A percentile compares a stretch with the other conserved stretches of the same genome.
Conservation (phyloP, 805 yeast species). For the Sugiyamaella smithiae region DNA sequence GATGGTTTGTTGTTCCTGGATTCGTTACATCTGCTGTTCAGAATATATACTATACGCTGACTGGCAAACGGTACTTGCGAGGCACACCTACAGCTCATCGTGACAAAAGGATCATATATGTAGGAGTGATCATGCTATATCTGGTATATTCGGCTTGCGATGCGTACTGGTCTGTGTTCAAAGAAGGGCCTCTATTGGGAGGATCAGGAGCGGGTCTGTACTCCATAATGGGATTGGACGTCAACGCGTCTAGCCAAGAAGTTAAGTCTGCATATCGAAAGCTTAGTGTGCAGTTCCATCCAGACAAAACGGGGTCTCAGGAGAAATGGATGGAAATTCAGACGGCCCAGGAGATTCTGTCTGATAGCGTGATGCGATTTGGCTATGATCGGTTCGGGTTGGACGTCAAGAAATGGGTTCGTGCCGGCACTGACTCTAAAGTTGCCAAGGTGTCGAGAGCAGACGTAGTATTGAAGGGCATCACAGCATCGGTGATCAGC, state of each 20-base stretch:
- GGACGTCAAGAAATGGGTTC: slow-evolving; percentile 43
- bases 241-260: slow-evolving; percentile 20
- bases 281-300: slow-evolving; percentile 31
- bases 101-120: slow-evolving; percentile 18
- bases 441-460: background rate
- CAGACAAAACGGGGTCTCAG: slow-evolving; percentile 33
- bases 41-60: slow-evolving; percentile 19
- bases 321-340: slow-evolving; percentile 51
- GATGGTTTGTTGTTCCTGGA: slow-evolving; percentile 28
- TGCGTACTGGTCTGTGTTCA: slow-evolving; percentile 21
- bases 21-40: slow-evolving; percentile 24
- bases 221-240: slow-evolving; percentile 22
- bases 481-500: slow-evolving; percentile 7
- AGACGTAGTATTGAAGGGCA: slow-evolving; percentile 15
- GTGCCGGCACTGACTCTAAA: background rate
- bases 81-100: slow-evolving; percentile 11
- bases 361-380: slow-evolving; percentile 73
- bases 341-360: slow-evolving; percentile 70
- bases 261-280: slow-evolving; percentile 25
- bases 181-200: slow-evolving; percentile 9
- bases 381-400: slow-evolving; percentile 83
- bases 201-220: slow-evolving; percentile 22
- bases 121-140: slow-evolving; percentile 21
- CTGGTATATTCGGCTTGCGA: slow-evolving; percentile 23
- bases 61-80: slow-evolving; percentile 11